Base-by-base conservation (phyloP, 2,329 filamentous ascomycete genomes). In the Colletotrichum sp. region DNA sequence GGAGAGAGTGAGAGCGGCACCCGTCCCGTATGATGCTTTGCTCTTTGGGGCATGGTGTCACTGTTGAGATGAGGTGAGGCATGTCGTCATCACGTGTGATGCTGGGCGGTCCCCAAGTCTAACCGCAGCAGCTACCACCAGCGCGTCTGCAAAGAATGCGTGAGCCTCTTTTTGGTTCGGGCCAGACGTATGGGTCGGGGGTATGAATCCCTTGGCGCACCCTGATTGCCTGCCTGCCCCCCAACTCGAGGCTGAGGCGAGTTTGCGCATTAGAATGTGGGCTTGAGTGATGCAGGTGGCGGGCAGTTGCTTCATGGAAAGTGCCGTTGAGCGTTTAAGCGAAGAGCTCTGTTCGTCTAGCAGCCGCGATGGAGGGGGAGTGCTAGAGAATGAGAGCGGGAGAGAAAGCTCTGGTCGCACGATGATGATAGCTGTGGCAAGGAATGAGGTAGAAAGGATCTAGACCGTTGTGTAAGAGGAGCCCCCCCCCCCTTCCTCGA, bases 31-130 rank as follows among this genome's bases (percentile, higher is more conserved):
- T 71, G 62, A 7, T 52, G 64, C 61, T 61, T 64, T 61, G 43
- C 64, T 48, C 22, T 64, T 75, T 56, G 56, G 36, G 69, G 69
- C 32, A 66, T 73, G 70, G 73, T 66, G 56, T 64, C 73, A 66
- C 39, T 43, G 27, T 25, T 64, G 74, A 69, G 58, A 27, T 69
- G 74, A 76, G 55, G 36, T 74, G 62, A 73, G 74, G 74, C 71
- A 76, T 76, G 74, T 68, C 74, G 74, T 76, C 74, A 76, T 76
- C 71, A 75, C 74, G 71, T 76, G 74, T 75, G 66, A 71, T 61
- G 71, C 58, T 22, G 36, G 60, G 55, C 70, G 69, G 43, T 39
- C 32, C 16, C 60, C 32, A 68, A 58, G 56, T 58, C 25, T 64
- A 74, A 34, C 61, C 28, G 43, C 43, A 52, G 43, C 43, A 52